A percentile compares a stretch with the other conserved stretches of the same genome.
Conservation (phyloP, 2,329 filamentous ascomycete species). For the Penicillium sp. region DNA sequence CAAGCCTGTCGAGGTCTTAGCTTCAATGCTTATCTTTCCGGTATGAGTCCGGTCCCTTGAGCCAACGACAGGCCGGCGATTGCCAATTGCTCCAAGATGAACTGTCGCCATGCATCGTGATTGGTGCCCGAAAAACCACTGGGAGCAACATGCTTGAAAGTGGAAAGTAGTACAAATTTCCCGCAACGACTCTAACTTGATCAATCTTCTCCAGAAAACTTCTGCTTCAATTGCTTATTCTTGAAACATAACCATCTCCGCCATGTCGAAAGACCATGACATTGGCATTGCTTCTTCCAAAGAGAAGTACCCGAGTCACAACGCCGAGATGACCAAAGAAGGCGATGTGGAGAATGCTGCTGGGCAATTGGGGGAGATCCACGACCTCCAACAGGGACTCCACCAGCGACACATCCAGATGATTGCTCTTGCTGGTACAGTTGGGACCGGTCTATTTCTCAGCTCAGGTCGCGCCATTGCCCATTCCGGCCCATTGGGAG, state of each 20-base stretch:
- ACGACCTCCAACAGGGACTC: constrained; percentile 28
- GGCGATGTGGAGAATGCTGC: constrained; percentile 22
- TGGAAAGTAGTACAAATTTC: background rate
- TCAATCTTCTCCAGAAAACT: background rate
- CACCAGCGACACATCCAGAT: constrained; percentile 39
- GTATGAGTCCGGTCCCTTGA: background rate
- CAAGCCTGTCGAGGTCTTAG: background rate
- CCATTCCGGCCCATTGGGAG: constrained; percentile 34
- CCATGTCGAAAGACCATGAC: constrained; percentile 2
- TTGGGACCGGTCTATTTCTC: constrained; percentile 42
- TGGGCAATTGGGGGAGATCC: constrained; percentile 25
- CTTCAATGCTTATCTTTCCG: background rate
- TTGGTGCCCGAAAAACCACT: constrained; percentile 11
- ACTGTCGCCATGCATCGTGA: background rate
- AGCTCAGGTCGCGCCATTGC: constrained; percentile 38
- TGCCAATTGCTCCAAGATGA: background rate
- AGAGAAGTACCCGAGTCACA: constrained; percentile 8
- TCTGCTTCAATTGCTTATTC: background rate
- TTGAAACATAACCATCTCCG: background rate
- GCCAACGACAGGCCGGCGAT: constrained; percentile 1
- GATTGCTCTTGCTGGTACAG: constrained; percentile 42
- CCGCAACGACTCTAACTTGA: background rate
- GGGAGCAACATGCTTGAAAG: constrained; percentile 5
- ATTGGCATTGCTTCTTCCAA: constrained; percentile 7
- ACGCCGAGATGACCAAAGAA: background rate